Conservation (phyloP, 495 filamentous ascomycete species). For the Tetracladium marchalianum region DNA sequence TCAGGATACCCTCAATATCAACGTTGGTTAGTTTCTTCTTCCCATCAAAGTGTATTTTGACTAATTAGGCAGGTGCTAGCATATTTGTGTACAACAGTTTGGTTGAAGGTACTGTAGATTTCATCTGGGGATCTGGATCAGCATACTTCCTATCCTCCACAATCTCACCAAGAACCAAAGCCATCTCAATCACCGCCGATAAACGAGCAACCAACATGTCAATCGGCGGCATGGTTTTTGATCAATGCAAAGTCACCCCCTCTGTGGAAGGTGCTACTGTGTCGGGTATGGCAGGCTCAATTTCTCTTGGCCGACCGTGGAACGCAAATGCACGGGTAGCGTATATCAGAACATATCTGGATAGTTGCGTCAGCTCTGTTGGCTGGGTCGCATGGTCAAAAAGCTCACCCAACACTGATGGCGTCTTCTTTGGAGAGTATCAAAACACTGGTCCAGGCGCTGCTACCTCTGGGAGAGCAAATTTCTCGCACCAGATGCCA, state of each 20-base stretch:
- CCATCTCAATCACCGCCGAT: constrained; percentile 20
- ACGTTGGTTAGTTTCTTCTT: not conserved
- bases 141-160: constrained; percentile 23
- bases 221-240: constrained; percentile 21
- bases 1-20: constrained; percentile 18
- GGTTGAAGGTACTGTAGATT: constrained; percentile 16
- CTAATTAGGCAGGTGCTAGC: constrained; percentile 3
- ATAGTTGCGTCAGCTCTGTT: constrained; percentile 9
- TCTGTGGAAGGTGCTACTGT: constrained; percentile 1
- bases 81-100: constrained; percentile 16
- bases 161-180: constrained; percentile 19
- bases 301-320: constrained; percentile 17
- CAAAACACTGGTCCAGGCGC: constrained; percentile 15
- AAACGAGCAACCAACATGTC: constrained; percentile 20
- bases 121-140: constrained; percentile 19
- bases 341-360: constrained; percentile 14
- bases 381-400: constrained; percentile 15
- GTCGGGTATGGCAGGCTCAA: constrained; percentile 1
- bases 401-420: constrained; percentile 8
- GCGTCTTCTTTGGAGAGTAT: constrained; percentile 16
- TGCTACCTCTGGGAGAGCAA: constrained; percentile 3
- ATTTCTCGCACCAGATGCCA: constrained; percentile 15
- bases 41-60: not conserved
- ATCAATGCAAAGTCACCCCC: constrained; percentile 19
- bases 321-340: constrained; percentile 15